Conservation (phyloP, 2,329 filamentous ascomycete species). For the Sclerotinia minor region DNA sequence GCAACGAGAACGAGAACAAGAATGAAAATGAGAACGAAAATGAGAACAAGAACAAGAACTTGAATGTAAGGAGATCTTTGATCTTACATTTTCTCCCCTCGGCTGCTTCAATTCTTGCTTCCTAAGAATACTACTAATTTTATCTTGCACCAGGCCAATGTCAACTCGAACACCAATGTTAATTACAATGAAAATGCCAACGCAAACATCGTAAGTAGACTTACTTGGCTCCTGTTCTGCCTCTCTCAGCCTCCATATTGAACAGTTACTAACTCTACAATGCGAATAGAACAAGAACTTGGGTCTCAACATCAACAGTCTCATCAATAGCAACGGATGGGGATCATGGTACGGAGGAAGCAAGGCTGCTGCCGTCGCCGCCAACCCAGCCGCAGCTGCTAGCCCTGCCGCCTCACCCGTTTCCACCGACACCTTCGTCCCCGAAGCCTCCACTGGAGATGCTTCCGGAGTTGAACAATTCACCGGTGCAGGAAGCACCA, state of each 20-base stretch:
- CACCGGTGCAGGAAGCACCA: constrained; percentile 15
- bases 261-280: background rate
- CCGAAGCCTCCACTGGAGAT: constrained; percentile 1
- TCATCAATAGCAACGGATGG: background rate
- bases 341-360: constrained; percentile 17
- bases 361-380: constrained; percentile 7
- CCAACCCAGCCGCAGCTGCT: background rate
- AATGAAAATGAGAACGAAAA: background rate
- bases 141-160: background rate
- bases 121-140: background rate
- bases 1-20: background rate
- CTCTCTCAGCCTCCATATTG: too few species aligned
- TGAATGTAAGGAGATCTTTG: background rate
- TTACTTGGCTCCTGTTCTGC: background rate
- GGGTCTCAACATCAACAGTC: background rate
- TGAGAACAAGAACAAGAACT: background rate
- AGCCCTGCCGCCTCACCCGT: too few species aligned
- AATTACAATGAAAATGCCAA: background rate
- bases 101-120: background rate
- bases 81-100: background rate
- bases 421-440: background rate
- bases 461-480: constrained; percentile 3
- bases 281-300: constrained; percentile 14
- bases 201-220: constrained; percentile 6
- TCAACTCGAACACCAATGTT: constrained; percentile 9